Conservation (phyloP, 2,329 filamentous ascomycete genomes). For the Catunica adiposa region DNA sequence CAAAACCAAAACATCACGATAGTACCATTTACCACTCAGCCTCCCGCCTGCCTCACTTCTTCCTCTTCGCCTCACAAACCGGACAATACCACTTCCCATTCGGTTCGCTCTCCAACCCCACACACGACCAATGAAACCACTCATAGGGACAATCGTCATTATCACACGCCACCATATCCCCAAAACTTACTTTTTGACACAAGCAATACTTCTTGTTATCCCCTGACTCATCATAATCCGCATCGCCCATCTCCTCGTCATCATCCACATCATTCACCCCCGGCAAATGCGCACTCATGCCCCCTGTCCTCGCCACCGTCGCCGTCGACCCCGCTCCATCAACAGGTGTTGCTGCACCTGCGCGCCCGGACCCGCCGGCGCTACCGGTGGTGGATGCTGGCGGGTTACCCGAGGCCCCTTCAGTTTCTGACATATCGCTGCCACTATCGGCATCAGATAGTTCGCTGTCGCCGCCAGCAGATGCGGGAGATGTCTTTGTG, state of each 20-base stretch:
- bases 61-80: constrained; percentile 35
- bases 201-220: constrained; percentile 71
- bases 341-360: constrained; percentile 15
- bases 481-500: constrained; percentile 44
- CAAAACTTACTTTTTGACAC: constrained; percentile 69
- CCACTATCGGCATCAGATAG: constrained; percentile 45
- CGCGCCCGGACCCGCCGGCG: constrained; percentile 20
- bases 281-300: constrained; percentile 12
- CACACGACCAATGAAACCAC: constrained; percentile 76
- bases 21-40: not conserved
- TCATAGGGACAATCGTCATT: constrained; percentile 67
- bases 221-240: constrained; percentile 52
- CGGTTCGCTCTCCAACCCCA: constrained; percentile 51
- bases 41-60: not conserved
- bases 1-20: not conserved
- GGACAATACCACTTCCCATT: constrained; percentile 54
- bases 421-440: constrained; percentile 32
- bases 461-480: constrained; percentile 46
- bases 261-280: constrained; percentile 32
- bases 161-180: constrained; percentile 80
- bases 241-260: constrained; percentile 39
- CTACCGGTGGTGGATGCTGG: constrained; percentile 27
- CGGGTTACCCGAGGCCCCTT: not conserved
- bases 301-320: not conserved
- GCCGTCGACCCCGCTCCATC: not conserved